Evolutionary conservation across 352 stramenopile genomes (phyloP), one percentile per base, ranked within the genome.

Genomic region (Phytophthora pistaciae): DNA sequence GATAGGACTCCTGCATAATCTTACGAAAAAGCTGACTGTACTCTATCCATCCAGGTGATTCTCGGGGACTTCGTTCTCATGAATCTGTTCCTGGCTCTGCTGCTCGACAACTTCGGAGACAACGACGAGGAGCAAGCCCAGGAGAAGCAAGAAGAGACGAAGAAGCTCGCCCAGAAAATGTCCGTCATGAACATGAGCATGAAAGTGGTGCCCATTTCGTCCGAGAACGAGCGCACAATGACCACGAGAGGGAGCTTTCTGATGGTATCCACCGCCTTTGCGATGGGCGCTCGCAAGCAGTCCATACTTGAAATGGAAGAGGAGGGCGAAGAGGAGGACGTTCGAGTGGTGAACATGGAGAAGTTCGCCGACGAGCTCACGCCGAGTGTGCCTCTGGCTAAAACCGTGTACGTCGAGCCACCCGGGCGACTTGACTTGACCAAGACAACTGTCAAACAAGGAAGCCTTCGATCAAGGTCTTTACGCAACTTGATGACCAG

Each of bases 41-140:
- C 16, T 44, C 8, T 16, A 33, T 5, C 7, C 14, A 33, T 6
- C 1, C 25, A 91, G 85, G 80, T 98, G 21, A 82, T 98, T 4
- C 73, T 98, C 25, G 96, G 94, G 20, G 82, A 91, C 36, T 98
- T 98, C 62, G 88, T 98, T 23, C 70, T 98, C 5, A 95, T 99
- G 79, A 98, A 98, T 70, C 66, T 99, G 50, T 98, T 99, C 72
- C 72, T 98, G 33, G 96, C 95, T 3, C 84, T 99, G 40, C 56
- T 99, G 8, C 80, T 99, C 10, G 85, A 96, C 60, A 95, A 96
- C 56, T 98, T 98, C 56, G 91, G 85, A 52, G 72, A 75, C 5
- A 81, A 94, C 1, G 86, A 93, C n/a, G 81, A 82, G 40, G 79
- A 92, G 14, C 78, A 88, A 57, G 68, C 66, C 5, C 75, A 80